phyloP scores from a whole-genome alignment of 331 rosid genomes.

The Malus hybrid region DNA sequence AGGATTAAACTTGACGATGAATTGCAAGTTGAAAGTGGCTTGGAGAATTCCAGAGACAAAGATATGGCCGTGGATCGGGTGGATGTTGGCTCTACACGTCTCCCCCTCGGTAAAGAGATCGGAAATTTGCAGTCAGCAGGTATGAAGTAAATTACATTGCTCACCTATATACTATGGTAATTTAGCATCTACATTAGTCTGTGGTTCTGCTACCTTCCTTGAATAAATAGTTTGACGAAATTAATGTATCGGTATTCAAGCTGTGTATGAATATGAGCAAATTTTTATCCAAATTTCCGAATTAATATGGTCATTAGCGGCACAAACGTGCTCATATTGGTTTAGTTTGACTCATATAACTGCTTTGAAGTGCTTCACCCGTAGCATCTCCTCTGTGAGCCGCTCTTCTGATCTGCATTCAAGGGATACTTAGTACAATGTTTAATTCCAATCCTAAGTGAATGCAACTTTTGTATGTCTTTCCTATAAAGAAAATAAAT shows the following conservation, averaged over 20 bases:
- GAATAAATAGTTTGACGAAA: background rate
- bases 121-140: conserved; percentile 22
- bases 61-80: background rate
- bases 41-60: background rate
- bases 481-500: too few species aligned
- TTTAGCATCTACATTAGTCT: background rate
- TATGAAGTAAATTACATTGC: background rate
- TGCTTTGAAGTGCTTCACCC: too few species aligned
- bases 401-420: too few species aligned
- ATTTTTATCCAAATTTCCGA: background rate
- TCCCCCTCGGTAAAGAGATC: conserved; percentile 5
- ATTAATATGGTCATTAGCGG: background rate
- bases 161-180: background rate
- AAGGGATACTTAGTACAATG: too few species aligned
- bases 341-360: too few species aligned
- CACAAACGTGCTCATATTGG: too few species aligned
- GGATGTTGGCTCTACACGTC: conserved; percentile 1
- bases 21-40: background rate
- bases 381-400: too few species aligned
- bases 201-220: background rate
- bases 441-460: too few species aligned
- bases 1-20: background rate
- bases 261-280: background rate
- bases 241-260: background rate
- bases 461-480: too few species aligned